These are phyloP conservation scores for Alternaria sp. DNA, from an alignment of 2,329 filamentous ascomycete species.

Conservation along the genomic window DNA sequence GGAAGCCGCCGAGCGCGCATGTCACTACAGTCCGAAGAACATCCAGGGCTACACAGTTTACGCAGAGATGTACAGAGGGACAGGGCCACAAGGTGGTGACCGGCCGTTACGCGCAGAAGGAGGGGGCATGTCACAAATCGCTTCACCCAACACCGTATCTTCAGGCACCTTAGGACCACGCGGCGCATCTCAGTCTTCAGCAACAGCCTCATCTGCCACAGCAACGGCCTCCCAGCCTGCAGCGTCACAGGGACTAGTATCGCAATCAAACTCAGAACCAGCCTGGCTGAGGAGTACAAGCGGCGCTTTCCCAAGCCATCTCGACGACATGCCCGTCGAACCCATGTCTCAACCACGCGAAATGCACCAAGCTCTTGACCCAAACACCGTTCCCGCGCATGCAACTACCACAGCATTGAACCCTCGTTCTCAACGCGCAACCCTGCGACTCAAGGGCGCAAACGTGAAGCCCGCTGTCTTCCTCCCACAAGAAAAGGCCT, in stretches of 20 bases:
- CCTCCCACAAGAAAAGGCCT: constrained; percentile 54
- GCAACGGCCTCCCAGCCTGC: constrained; percentile 39
- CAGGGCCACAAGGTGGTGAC: constrained; percentile 53
- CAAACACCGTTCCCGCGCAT: constrained; percentile 17
- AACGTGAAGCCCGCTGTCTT: constrained; percentile 50
- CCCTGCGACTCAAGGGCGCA: constrained; percentile 38
- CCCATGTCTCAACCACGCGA: constrained; percentile 5
- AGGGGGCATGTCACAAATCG: constrained; percentile 35
- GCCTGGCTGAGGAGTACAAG: constrained; percentile 18
- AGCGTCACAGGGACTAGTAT: constrained; percentile 3
- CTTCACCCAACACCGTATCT: constrained; percentile 44
- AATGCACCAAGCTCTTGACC: constrained; percentile 45
- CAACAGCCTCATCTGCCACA: constrained; percentile 52
- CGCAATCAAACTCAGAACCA: constrained; percentile 34
- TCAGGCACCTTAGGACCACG: constrained; percentile 39
- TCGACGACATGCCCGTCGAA: constrained; percentile 20
- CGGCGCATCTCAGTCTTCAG: constrained; percentile 38
- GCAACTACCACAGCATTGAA: constrained; percentile 29
- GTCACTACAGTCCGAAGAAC: constrained; percentile 55
- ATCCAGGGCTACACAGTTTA: constrained; percentile 57
- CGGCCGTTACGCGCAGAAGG: constrained; percentile 49
- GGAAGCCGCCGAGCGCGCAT: constrained; percentile 57
- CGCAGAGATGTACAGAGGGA: constrained; percentile 56
- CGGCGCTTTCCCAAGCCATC: constrained; percentile 35
- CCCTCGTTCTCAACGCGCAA: constrained; percentile 29